These are phyloP conservation scores for Xylaria nigripes DNA, from an alignment of 495 filamentous ascomycete genomes.

Conservation along the genomic window DNA sequence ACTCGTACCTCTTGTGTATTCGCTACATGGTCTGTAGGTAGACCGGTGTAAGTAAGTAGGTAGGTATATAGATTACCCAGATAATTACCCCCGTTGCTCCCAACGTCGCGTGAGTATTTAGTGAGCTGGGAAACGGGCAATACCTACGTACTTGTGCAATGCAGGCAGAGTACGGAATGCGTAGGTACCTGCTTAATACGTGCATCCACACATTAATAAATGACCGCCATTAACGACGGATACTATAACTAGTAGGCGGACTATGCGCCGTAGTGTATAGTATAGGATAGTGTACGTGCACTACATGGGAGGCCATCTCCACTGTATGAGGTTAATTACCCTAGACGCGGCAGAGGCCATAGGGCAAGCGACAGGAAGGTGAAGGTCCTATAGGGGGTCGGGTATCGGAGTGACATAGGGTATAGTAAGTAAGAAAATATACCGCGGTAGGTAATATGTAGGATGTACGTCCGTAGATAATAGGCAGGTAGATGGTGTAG, in stretches of 20 bases:
- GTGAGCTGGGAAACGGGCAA: too few relatives aligned
- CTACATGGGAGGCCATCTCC: neutral
- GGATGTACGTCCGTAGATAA: too few relatives aligned
- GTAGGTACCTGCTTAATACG: neutral
- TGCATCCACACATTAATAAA: neutral
- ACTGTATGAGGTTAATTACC: neutral
- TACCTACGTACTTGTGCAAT: too few relatives aligned
- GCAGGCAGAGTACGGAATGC: neutral
- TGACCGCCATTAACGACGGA: neutral
- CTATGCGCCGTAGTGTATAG: neutral
- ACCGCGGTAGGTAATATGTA: too few relatives aligned
- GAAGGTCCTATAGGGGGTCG: neutral
- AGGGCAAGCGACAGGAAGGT: neutral
- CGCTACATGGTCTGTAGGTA: neutral
- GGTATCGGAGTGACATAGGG: too few relatives aligned
- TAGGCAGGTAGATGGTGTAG: neutral
- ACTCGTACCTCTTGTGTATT: neutral
- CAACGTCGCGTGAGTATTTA: neutral
- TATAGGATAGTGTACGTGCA: neutral
- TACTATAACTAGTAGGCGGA: neutral
- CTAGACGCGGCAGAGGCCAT: neutral
- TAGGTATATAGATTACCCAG: neutral
- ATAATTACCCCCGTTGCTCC: neutral
- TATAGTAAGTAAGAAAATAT: too few relatives aligned
- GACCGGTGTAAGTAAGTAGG: neutral